These are phyloP conservation scores for Vicia villosa DNA, from an alignment of 306 rosid genomes.

Conservation along the genomic window DNA sequence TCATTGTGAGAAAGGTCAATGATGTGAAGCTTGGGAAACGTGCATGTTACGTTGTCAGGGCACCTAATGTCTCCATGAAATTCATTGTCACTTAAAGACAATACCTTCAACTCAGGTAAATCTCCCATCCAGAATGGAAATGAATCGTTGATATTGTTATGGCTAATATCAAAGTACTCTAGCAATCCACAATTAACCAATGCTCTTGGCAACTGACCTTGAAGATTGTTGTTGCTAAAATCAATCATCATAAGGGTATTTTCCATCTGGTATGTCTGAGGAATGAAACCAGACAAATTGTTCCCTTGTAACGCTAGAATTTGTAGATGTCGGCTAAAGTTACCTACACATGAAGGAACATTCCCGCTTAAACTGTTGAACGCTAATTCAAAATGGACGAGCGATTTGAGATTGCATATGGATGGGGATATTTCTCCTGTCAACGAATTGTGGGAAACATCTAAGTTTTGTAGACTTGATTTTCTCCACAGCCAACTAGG, in stretches of 20 bases:
- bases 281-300: slow-evolving; percentile 15
- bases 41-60: neutral
- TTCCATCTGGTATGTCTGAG: slow-evolving; percentile 2
- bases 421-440: slow-evolving; percentile 22
- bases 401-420: slow-evolving; percentile 33
- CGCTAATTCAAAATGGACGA: slow-evolving; percentile 29
- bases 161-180: slow-evolving; percentile 29
- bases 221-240: slow-evolving; percentile 34
- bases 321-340: neutral
- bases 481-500: slow-evolving; percentile 34
- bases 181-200: slow-evolving; percentile 26
- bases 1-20: slow-evolving; percentile 39
- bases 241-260: neutral
- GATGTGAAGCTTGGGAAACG: slow-evolving; percentile 39
- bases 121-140: slow-evolving; percentile 55
- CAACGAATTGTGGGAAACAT: neutral
- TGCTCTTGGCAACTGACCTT: slow-evolving; percentile 47
- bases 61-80: slow-evolving; percentile 22
- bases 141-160: slow-evolving; percentile 26
- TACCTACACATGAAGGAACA: slow-evolving; percentile 35
- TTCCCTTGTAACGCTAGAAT: neutral
- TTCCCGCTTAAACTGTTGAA: neutral
- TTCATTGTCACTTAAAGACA: slow-evolving; percentile 8
- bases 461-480: neutral
- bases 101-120: slow-evolving; percentile 37